Evolutionary conservation across 371 early-diverging fungal species (phyloP).

Genomic region (Apophysomyces sp.): DNA sequence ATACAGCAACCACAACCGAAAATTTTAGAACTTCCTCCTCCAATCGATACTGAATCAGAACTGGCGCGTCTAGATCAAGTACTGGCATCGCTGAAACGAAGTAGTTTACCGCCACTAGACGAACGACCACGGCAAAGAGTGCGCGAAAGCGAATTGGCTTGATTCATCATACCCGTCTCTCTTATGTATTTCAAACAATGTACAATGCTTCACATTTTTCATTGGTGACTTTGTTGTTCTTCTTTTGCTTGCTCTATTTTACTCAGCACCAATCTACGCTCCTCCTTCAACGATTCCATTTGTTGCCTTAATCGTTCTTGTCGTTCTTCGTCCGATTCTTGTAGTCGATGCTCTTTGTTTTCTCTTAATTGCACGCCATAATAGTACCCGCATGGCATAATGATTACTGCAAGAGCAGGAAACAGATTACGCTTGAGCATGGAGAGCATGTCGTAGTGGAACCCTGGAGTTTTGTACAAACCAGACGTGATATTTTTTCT

Average conservation of each 20-base stretch:
- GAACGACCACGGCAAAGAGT: background rate
- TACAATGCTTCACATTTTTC: background rate
- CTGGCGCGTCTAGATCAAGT: constrained; percentile 13
- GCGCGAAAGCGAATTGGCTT: background rate
- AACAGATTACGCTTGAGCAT: constrained; percentile 15
- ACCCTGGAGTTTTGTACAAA: too few relatives aligned
- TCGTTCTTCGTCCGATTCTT: constrained; percentile 9
- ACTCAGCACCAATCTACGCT: constrained; percentile 8
- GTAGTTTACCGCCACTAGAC: background rate
- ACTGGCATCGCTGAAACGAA: constrained; percentile 1
- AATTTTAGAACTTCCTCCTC: constrained; percentile 6
- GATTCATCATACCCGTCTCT: background rate
- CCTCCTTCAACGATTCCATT: constrained; percentile 16
- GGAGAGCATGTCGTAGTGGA: background rate
- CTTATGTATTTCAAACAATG: background rate
- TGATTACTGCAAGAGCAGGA: constrained; percentile 19
- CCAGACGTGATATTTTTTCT: too few relatives aligned
- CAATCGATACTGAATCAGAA: constrained; percentile 6
- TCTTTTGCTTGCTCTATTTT: constrained; percentile 7
- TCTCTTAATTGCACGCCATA: constrained; percentile 21
- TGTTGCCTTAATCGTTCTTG: constrained; percentile 9
- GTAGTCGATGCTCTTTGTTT: constrained; percentile 5
- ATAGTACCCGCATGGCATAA: constrained; percentile 23
- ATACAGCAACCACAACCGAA: constrained; percentile 12
- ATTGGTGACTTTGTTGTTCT: background rate